Evolutionary conservation across 257 asterid species (phyloP), one percentile per base, ranked within the genome.

Genomic region (Rhazya stricta): DNA sequence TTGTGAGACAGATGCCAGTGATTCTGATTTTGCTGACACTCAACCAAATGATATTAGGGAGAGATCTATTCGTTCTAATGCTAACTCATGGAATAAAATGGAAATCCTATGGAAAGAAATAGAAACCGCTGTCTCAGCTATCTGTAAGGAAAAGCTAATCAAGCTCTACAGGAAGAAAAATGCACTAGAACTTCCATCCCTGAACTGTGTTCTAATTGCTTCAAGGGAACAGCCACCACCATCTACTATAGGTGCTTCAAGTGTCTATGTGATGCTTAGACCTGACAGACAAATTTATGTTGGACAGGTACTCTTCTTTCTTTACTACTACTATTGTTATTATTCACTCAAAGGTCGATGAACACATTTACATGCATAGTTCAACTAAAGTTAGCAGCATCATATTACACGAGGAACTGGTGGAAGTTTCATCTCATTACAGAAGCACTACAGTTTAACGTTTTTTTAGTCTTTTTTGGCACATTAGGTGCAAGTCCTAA

Each of bases 161-260:
- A 92, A 82, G 11, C 51, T 84, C 9, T 80, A 66, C 80, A 79
- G 69, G 85, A 82, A 79, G 81, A 82, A 77, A 45, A 77, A 78
- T 76, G 6, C 43, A 1, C 67, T 62, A 48, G 88, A 79, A 50
- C 76, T 81, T 80, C 71, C 79, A 43, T 74, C 69, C 0, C 69
- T 81, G 79, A 85, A 87, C 48, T 90, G 88, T 80, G 88, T 92
- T 69, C 78, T 81, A 39, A 84, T 94, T 76, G 86, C 89, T 75
- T 88, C 91, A 42, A 86, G 86, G 87, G 96, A 94, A 80, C 96
- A 86, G 81, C 98, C 99, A 4, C 97, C 99, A 61, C 98, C 99
- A 4, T 92, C 99, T n/a, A 86, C 97, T 27, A 89, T 92, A 51
- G 96, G 96, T 46, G 85, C 87, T 78, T 94, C 99, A 29, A 89